Evolutionary conservation across 441 rosid species (phyloP).

Genomic region (Capsella rubella): DNA sequence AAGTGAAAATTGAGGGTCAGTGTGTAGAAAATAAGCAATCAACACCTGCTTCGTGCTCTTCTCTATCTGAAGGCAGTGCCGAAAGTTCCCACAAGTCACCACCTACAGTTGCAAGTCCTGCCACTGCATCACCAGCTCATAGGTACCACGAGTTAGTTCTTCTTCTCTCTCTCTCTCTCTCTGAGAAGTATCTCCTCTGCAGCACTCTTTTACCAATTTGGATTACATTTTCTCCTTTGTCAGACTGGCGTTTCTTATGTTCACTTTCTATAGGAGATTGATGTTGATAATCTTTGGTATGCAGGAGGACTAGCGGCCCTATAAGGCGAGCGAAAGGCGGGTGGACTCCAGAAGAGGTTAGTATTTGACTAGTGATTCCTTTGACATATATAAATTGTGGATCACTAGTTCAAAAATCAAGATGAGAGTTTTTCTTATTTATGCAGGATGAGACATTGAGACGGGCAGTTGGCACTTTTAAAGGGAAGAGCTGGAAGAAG

Average conservation of each 20-base stretch:
- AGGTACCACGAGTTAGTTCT: conserved; percentile 48
- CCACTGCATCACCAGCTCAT: conserved; percentile 67
- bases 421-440: conserved; percentile 31
- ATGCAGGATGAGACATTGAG: conserved; percentile 93
- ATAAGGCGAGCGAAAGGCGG: conserved; percentile 99
- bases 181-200: neutral
- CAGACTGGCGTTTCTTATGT: neutral
- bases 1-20: conserved; percentile 62
- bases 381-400: neutral
- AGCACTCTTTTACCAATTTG: neutral
- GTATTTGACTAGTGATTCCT: conserved; percentile 23
- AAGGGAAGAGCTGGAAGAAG: conserved; percentile 97
- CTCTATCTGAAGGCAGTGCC: conserved; percentile 85
- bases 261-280: conserved; percentile 5
- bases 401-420: conserved; percentile 1
- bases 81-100: conserved; percentile 76
- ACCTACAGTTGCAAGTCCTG: conserved; percentile 72
- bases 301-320: conserved; percentile 95
- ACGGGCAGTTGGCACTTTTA: conserved; percentile 74
- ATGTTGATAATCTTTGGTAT: conserved; percentile 36
- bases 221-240: neutral
- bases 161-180: neutral
- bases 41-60: conserved; percentile 74
- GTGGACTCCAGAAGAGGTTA: conserved; percentile 97
- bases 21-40: conserved; percentile 88